These are phyloP conservation scores for Leccinum subgranulosum DNA, from an alignment of 768 basidiomycete genomes.

Conservation along the genomic window DNA sequence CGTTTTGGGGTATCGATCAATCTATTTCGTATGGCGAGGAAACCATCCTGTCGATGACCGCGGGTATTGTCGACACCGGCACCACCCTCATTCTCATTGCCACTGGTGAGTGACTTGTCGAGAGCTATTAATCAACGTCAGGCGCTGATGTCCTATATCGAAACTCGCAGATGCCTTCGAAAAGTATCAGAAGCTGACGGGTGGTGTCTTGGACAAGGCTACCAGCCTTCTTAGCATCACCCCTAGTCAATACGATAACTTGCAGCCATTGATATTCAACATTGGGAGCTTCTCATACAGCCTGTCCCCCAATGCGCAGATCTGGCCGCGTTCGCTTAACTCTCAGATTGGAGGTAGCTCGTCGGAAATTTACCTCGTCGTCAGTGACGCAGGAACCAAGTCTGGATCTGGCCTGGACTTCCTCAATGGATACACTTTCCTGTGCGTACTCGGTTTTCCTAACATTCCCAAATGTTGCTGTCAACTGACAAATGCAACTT, in stretches of 20 bases:
- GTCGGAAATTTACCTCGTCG: conserved; percentile 27
- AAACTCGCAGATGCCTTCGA: conserved; percentile 18
- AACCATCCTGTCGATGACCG: conserved; percentile 2
- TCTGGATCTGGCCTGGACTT: conserved; percentile 20
- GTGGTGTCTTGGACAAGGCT: conserved; percentile 19
- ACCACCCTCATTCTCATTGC: conserved; percentile 29
- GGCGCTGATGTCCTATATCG: not conserved
- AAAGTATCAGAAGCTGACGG: conserved; percentile 21
- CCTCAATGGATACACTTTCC: conserved; percentile 14
- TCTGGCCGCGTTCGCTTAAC: conserved; percentile 36
- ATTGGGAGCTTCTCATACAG: conserved; percentile 12
- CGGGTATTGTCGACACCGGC: conserved; percentile 26
- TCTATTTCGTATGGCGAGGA: not conserved
- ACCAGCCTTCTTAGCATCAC: conserved; percentile 27
- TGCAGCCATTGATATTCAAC: conserved; percentile 24
- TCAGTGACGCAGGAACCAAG: conserved; percentile 14
- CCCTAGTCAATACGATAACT: conserved; percentile 16
- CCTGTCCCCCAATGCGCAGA: conserved; percentile 28
- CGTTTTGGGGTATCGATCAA: conserved; percentile 18
- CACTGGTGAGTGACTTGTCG: conserved; percentile 9
- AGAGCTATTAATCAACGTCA: not conserved
- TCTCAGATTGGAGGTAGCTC: conserved; percentile 24
- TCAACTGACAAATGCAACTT: not conserved
- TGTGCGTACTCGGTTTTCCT: conserved; percentile 4
- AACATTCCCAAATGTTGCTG: not conserved